Evolutionary conservation across 768 basidiomycete genomes (phyloP).

Genomic region (Tylopilus vinaceipallidus): DNA sequence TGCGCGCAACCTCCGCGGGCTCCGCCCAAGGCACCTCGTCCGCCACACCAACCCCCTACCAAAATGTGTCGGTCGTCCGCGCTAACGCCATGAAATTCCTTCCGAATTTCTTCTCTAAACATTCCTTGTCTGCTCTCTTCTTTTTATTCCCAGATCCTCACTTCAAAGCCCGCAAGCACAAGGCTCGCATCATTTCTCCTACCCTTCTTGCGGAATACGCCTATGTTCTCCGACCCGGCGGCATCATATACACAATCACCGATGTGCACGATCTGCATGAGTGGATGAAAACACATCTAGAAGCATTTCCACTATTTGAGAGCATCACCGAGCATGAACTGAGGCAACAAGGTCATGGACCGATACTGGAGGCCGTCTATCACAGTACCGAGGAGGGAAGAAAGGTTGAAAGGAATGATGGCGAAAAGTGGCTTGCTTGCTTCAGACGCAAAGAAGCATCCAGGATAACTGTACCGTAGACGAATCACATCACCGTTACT

Average conservation of each 20-base stretch:
- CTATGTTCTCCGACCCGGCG: slow-evolving; percentile 88
- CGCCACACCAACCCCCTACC: slow-evolving; percentile 49
- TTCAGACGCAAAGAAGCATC: slow-evolving; percentile 59
- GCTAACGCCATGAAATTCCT: slow-evolving; percentile 99
- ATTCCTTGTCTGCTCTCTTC: slow-evolving; percentile 89
- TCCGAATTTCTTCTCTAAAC: slow-evolving; percentile 91
- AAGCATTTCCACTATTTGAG: slow-evolving; percentile 84
- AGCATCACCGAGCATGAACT: slow-evolving; percentile 72
- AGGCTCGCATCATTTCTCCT: slow-evolving; percentile 96
- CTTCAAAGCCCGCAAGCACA: slow-evolving; percentile 97
- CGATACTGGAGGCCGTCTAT: slow-evolving; percentile 79
- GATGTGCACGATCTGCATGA: slow-evolving; percentile 92
- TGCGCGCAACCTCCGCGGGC: slow-evolving; percentile 59
- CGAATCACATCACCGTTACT: slow-evolving; percentile 30
- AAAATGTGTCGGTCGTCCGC: slow-evolving; percentile 91
- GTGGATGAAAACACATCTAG: slow-evolving; percentile 94
- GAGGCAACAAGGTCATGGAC: slow-evolving; percentile 70
- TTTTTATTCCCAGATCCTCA: slow-evolving; percentile 99
- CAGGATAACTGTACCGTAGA: slow-evolving; percentile 11
- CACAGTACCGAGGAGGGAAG: slow-evolving; percentile 93
- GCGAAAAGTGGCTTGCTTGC: slow-evolving; percentile 91
- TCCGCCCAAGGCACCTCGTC: slow-evolving; percentile 20
- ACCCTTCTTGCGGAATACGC: slow-evolving; percentile 98
- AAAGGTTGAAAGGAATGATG: slow-evolving; percentile 91
- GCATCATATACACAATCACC: slow-evolving; percentile 96